Evolutionary conservation across 106 monocot genomes (phyloP).

Genomic region (Posidonia australis): DNA sequence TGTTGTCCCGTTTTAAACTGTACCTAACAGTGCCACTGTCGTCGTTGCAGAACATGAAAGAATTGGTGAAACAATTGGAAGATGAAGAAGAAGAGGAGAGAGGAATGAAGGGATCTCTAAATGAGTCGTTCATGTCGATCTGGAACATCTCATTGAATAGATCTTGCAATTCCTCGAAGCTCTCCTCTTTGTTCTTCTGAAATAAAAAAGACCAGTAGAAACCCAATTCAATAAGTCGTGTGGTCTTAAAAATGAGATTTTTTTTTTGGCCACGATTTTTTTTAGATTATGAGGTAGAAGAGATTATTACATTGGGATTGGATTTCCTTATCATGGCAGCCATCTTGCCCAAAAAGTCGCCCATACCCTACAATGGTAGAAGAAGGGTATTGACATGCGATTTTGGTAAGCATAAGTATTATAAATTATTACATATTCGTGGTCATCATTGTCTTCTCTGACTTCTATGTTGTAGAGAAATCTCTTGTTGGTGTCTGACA

Average conservation of each 20-base stretch:
- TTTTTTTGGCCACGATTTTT: neutral
- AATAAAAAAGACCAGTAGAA: neutral
- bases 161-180: constrained; percentile 81
- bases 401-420: no score
- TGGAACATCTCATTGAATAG: no score
- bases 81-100: constrained; percentile 10
- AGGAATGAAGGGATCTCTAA: neutral
- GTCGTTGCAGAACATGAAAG: neutral
- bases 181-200: constrained; percentile 36
- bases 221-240: no score
- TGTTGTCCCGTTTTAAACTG: constrained; percentile 27
- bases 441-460: constrained; percentile 38
- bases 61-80: neutral
- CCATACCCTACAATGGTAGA: constrained; percentile 64
- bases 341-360: constrained; percentile 76
- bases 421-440: constrained; percentile 33
- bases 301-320: constrained; percentile 33
- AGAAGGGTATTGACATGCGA: neutral
- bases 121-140: constrained; percentile 33
- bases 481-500: constrained; percentile 83
- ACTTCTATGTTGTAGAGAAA: constrained; percentile 75
- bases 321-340: constrained; percentile 68
- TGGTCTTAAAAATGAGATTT: no score
- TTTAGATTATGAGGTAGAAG: neutral
- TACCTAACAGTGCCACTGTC: neutral